Evolutionary conservation across 2,329 filamentous ascomycete genomes (phyloP), one percentile per base, ranked within the genome.

Genomic region (Furcasterigmium sp.): DNA sequence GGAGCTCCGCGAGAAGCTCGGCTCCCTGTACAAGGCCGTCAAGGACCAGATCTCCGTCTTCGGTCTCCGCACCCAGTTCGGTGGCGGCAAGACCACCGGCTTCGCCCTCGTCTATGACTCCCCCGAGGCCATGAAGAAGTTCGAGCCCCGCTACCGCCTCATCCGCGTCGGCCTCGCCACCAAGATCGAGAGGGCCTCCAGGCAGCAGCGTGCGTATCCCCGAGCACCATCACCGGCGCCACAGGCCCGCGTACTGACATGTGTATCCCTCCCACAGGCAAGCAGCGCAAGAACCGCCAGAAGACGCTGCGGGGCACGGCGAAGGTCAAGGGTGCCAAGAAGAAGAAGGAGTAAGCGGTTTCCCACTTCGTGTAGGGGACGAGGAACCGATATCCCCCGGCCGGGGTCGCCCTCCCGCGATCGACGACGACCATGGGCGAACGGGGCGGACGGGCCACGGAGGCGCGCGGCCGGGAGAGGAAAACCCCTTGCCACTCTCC

Each of bases 271-370:
- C 2, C 13, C 59, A 78, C 75, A 97, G 91, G 91, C 85, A 98
- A 98, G 83, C 93, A 97, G 80, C 87, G 93, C 80, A 98, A 98
- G 89, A 98, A 98, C 88, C 84, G 91, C 73, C 84, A 87, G 76
- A 97, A 98, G 90, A 93, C 91, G 69, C 86, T 96, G 73, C 87
- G 93, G 62, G 93, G 93, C 70, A 95, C 89, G 63, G 91, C 90
- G 66, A 98, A 98, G 89, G 84, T 84, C 80, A 96, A 96, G 88
- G 90, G 90, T 72, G 85, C 84, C 69, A 83, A 84, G 78, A 82
- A 86, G 74, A 93, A 94, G 84, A 95, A 96, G 86, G 88, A 88
- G 75, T 89, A 88, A 77, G 73, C 70, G 69, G 58, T 57, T 66
- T 61, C 58, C 55, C 42, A 54, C 48, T 54, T 39, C 32, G 44